Conservation (phyloP, 2,329 filamentous ascomycete species). For the Nothopassalora personata region DNA sequence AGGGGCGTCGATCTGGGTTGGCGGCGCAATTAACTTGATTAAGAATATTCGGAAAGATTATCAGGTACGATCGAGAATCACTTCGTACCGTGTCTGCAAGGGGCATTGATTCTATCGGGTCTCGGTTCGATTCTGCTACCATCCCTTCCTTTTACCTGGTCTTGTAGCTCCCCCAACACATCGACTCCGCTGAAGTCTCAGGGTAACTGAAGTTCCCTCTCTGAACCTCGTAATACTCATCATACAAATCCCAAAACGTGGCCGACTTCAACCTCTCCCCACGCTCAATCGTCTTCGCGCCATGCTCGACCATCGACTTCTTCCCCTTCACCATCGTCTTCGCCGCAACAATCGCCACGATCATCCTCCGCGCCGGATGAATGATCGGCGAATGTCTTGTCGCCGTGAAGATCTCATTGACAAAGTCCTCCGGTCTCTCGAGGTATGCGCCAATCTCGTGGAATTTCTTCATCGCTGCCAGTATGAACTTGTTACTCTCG, state of each 20-base stretch:
- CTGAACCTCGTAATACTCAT: neutral
- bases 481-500: neutral
- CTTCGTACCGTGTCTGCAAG: too few relatives aligned
- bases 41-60: too few relatives aligned
- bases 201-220: neutral
- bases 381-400: neutral
- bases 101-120: too few relatives aligned
- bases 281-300: neutral
- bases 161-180: too few relatives aligned
- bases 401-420: neutral
- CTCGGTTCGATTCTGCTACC: too few relatives aligned
- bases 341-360: neutral
- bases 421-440: neutral
- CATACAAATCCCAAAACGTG: neutral
- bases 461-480: neutral
- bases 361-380: neutral
- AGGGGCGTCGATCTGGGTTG: too few relatives aligned
- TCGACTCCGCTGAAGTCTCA: neutral
- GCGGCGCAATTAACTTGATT: too few relatives aligned
- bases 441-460: neutral
- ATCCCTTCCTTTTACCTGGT: too few relatives aligned
- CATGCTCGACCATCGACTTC: neutral
- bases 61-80: too few relatives aligned
- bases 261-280: neutral
- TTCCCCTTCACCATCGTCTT: neutral